Evolutionary conservation across 352 stramenopile genomes (phyloP).

Genomic region (Phytophthora colocasiae): DNA sequence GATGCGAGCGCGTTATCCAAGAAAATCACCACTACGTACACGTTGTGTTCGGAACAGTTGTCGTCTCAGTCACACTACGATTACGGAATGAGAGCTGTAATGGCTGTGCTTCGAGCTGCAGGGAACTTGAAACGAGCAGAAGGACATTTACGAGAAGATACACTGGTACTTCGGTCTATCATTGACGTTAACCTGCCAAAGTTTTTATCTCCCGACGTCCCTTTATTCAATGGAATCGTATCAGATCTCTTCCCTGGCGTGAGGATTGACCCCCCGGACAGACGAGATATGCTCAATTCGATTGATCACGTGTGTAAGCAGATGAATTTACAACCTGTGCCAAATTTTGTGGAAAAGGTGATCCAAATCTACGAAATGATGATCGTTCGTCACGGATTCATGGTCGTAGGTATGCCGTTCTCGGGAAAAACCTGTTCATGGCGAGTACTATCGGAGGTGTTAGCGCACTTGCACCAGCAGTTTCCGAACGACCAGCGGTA

Average conservation of each 20-base stretch:
- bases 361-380: slow-evolving; percentile 98
- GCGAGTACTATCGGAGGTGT: slow-evolving; percentile 90
- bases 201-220: slow-evolving; percentile 93
- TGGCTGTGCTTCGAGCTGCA: slow-evolving; percentile 93
- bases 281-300: slow-evolving; percentile 82
- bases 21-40: slow-evolving; percentile 95
- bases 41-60: slow-evolving; percentile 94
- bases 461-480: slow-evolving; percentile 77
- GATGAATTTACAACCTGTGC: slow-evolving; percentile 87
- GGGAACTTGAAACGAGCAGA: slow-evolving; percentile 92
- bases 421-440: slow-evolving; percentile 94
- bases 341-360: slow-evolving; percentile 93
- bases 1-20: slow-evolving; percentile 90
- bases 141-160: slow-evolving; percentile 86
- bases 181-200: slow-evolving; percentile 96
- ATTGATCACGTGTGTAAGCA: slow-evolving; percentile 84
- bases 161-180: slow-evolving; percentile 91
- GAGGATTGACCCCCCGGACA: slow-evolving; percentile 89
- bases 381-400: slow-evolving; percentile 96
- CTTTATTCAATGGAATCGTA: slow-evolving; percentile 95
- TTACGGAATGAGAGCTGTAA: slow-evolving; percentile 96
- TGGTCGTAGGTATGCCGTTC: slow-evolving; percentile 96
- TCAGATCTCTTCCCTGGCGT: slow-evolving; percentile 94
- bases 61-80: slow-evolving; percentile 96
- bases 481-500: slow-evolving; percentile 77